Evolutionary conservation across 2,329 filamentous ascomycete genomes (phyloP), one percentile per base, ranked within the genome.

Genomic region (Talaromyces piceae): DNA sequence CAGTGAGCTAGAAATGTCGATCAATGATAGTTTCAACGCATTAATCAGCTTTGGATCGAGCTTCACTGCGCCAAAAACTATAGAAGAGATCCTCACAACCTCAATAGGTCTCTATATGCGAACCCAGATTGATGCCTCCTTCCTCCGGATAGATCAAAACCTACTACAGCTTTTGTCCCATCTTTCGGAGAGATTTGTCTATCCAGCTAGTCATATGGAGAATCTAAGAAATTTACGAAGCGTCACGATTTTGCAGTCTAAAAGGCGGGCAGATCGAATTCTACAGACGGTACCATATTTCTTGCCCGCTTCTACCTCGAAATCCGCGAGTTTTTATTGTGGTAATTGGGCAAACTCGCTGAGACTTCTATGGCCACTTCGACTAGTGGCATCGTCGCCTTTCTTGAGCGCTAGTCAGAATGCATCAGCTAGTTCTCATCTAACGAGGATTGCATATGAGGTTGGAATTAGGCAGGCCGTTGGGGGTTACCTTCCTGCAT

Each of bases 391-490:
- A 11, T 33, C 16, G 5, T 47, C 28, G 6, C 45, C 45, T n/a
- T 27, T 47, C 20, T 30, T 47, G 7, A 22, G 22, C n/a, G 20
- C 22, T n/a, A 25, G 31, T 9, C 45, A 47, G 28, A 31, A 33
- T 11, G 11, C 22, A 23, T 27, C 28, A 20, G 27, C 45, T 5
- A 47, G 30, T 25, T 47, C 28, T 5, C 12, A 3, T 26, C 37
- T 47, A 20, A 13, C 22, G 28, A 47, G 31, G 25, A n/a, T 47
- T n/a, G 45, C 25, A 12, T 47, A 47, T 26, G 45, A 47, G 23
- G 45, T 47, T 13, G 45, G 45, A 33, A 47, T 47, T 28, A 47
- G 33, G 45, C 45, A 47, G 13, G 45, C 45, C 11, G 45, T 47
- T 4, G 45, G 45, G 3, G 30, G 20, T 5, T 47, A 47, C 12